Evolutionary conservation across 495 filamentous ascomycete species (phyloP).

Genomic region (Talaromyces trachyspermus): DNA sequence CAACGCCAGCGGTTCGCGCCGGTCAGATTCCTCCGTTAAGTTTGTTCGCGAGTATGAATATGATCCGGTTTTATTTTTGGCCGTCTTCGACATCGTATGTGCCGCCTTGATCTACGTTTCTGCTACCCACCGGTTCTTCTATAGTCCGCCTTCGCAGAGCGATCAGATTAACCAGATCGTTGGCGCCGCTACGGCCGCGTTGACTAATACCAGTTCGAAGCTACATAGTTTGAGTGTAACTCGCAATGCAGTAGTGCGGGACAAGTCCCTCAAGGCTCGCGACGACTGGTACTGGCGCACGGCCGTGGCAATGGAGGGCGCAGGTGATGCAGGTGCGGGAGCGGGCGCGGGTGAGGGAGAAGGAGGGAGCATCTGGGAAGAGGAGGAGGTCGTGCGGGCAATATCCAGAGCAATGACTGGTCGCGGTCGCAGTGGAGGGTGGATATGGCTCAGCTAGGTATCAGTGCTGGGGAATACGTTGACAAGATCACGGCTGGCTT

Average conservation of each 20-base stretch:
- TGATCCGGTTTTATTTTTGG: constrained; percentile 54
- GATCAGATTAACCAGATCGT: constrained; percentile 39
- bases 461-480: constrained; percentile 37
- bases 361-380: constrained; percentile 42
- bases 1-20: constrained; percentile 26
- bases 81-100: constrained; percentile 51
- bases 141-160: constrained; percentile 39
- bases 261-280: constrained; percentile 44
- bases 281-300: constrained; percentile 53
- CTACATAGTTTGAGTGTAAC: constrained; percentile 47
- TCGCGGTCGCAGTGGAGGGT: constrained; percentile 24
- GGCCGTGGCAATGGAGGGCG: constrained; percentile 34
- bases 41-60: constrained; percentile 60
- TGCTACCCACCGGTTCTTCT: constrained; percentile 65
- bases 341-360: too few relatives aligned
- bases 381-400: constrained; percentile 48
- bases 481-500: constrained; percentile 34
- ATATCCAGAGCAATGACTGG: constrained; percentile 43
- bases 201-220: constrained; percentile 42
- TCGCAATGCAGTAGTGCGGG: constrained; percentile 51
- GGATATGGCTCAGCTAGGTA: constrained; percentile 41
- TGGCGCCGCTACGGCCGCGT: constrained; percentile 27
- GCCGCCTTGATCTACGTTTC: constrained; percentile 61
- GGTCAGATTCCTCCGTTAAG: constrained; percentile 28
- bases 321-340: constrained; percentile 18